Evolutionary conservation across 495 filamentous ascomycete species (phyloP), one percentile per base, ranked within the genome.

Genomic region (Aspergillus heteromorphus): DNA sequence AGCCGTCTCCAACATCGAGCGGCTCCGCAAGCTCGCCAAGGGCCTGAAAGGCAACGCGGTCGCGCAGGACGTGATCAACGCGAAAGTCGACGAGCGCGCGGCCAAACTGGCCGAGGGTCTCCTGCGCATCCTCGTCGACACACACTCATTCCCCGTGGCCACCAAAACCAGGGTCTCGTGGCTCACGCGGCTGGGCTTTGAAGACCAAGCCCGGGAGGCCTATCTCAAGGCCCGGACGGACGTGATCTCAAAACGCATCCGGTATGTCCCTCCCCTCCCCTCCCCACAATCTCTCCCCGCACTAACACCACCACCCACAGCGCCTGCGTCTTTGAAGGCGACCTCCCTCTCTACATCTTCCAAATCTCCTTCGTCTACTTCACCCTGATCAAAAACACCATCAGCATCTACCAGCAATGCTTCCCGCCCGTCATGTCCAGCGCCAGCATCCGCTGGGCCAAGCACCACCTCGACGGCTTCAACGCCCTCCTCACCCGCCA

Each of bases 341-440:
- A 95, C 61, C 82, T 97, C 6, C 87, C 86, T 14, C 80, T 88
- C 8, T 97, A 99, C 70, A 91, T 97, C 62, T 95, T 87, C 74
- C 87, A 96, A 66, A 80, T 99, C n/a, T 92, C 93, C 3, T 95
- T 87, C 57, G 91, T 97, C 48, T 96, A 96, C 69, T 99, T 99
- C 76, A 88, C 85, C 23, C 81, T 96, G 58, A 95, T 97, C 67
- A 83, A 85, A 49, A 95, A 96, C 67, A 96, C 92, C 6, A 84
- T 96, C 56, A 81, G 78, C 63, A 89, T 88, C 61, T 97, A 92
- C 65, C 89, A 95, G 65, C 78, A 83, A 56, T 96, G 91, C 65
- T 99, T 97, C 66, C 87, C 92, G 3, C 78, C 87, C 18, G 71
- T 83, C 18, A 87, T 93, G 79, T 91, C 88, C 75, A 93, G 88